phyloP scores from a whole-genome alignment of 305 asterid genomes.

The Euphrasia arctica region DNA sequence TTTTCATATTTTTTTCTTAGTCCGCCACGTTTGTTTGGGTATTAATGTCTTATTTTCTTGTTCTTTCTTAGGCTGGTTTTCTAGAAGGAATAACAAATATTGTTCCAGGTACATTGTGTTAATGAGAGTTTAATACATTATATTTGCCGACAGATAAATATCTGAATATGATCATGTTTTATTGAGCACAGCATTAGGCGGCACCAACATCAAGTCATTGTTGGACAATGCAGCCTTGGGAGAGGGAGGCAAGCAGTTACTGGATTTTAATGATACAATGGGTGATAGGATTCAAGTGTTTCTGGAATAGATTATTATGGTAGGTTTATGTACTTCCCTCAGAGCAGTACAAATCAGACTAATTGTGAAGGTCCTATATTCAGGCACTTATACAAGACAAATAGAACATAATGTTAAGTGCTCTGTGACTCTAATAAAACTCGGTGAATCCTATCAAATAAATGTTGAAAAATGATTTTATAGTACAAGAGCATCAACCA shows the following conservation, averaged over 20 bases:
- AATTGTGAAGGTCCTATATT: too few species aligned
- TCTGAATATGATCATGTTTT: conserved; percentile 14
- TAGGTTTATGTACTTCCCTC: background rate
- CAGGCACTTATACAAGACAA: too few species aligned
- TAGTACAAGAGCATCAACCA: too few species aligned
- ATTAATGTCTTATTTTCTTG: background rate
- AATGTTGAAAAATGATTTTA: too few species aligned
- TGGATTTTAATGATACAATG: conserved; percentile 77
- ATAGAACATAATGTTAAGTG: too few species aligned
- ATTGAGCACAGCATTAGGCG: conserved; percentile 62
- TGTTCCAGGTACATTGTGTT: conserved; percentile 65
- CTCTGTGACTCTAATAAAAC: too few species aligned
- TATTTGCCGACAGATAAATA: conserved; percentile 2
- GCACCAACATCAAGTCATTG: conserved; percentile 67
- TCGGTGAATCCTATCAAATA: too few species aligned
- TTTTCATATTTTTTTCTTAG: background rate
- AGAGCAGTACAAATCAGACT: too few species aligned
- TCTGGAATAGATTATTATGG: conserved; percentile 46
- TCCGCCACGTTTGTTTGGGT: background rate
- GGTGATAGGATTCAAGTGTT: conserved; percentile 91
- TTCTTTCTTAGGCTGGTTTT: conserved; percentile 74
- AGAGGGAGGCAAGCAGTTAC: conserved; percentile 73
- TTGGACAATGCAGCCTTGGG: conserved; percentile 61
- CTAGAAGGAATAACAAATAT: conserved; percentile 76
- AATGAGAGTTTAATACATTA: conserved; percentile 1